A percentile compares a stretch with the other conserved stretches of the same genome.
Evolutionary conservation across 2,329 filamentous ascomycete genomes (phyloP).

Genomic region (Cladobotryum protrusum): DNA sequence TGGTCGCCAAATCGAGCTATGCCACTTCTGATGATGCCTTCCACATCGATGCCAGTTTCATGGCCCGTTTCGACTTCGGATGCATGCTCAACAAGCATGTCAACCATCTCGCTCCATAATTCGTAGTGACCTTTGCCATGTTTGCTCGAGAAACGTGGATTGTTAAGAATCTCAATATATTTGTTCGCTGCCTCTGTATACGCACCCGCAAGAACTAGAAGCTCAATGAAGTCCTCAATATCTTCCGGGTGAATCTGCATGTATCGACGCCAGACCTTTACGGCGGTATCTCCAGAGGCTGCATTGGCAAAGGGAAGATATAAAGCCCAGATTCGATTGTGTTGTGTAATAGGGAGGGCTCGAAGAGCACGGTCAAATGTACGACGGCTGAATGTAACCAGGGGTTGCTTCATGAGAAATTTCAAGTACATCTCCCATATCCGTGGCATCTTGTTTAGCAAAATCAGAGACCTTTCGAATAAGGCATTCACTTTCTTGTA

Average conservation of each 20-base stretch:
- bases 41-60: conserved; percentile 80
- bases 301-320: conserved; percentile 90
- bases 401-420: conserved; percentile 86
- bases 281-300: conserved; percentile 80
- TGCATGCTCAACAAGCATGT: conserved; percentile 85
- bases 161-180: conserved; percentile 89
- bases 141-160: conserved; percentile 84
- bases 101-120: conserved; percentile 96
- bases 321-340: conserved; percentile 89
- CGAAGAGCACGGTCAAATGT: conserved; percentile 90
- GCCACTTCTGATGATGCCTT: conserved; percentile 86
- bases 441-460: conserved; percentile 97
- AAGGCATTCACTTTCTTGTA: conserved; percentile 91
- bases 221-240: conserved; percentile 88
- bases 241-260: conserved; percentile 97
- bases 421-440: conserved; percentile 98
- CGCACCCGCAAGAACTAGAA: conserved; percentile 71
- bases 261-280: conserved; percentile 91
- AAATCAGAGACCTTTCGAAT: conserved; percentile 84
- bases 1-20: conserved; percentile 89
- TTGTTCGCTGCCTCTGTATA: conserved; percentile 88
- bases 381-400: conserved; percentile 77
- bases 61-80: conserved; percentile 75
- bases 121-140: conserved; percentile 93
- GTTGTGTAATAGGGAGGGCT: conserved; percentile 87